Base-by-base conservation (phyloP, 2,329 filamentous ascomycete species). In the Xylariaceae sp. region DNA sequence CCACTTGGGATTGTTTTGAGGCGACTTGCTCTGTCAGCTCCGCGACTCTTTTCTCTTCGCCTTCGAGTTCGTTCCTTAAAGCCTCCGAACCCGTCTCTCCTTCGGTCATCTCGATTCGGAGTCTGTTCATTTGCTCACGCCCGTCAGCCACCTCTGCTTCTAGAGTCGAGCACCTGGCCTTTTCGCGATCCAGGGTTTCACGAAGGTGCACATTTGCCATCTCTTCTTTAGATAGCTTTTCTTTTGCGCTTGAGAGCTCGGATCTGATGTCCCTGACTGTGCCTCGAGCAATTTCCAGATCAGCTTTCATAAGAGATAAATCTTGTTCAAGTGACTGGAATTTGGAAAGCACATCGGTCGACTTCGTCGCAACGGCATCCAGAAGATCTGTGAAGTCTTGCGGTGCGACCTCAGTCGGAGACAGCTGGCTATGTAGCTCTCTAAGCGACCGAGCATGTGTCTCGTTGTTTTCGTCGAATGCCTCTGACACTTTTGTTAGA, bases 41-140 rank as follows among this genome's bases (percentile, higher is more conserved):
- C 18, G 80, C 80, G 4, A 89, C 81, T 68, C 84, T 89, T 52
- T 75, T 77, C 69, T 96, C 90, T 63, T 91, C 87, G 51, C 90
- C 88, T 40, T 86, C 83, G 3, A 95, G 77, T 49, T 85, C 82
- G 69, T 86, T 87, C 50, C 88, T 84, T 49, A 96, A 73, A 28
- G 83, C 84, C 68, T 92, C 89, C 0, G 90, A 91, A 5, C 90
- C 90, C 3, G 86, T 91, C 69, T 94, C 90, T 14, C 90, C 91
- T 58, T 92, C 88, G 1, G 88, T 83, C 64, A 96, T 86, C 67
- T 87, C 88, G 14, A 76, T 75, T 51, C 89, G 83, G 18, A 96
- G 73, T 28, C 80, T 75, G 51, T 79, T 81, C 18, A 96, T 77
- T 60, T 94, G 87, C 13, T 79, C 74, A 38, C 88, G 84, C 54